A percentile compares a stretch with the other conserved stretches of the same genome.
Conservation (phyloP, 176 grass and related monocot species). For the Carex parvula region DNA sequence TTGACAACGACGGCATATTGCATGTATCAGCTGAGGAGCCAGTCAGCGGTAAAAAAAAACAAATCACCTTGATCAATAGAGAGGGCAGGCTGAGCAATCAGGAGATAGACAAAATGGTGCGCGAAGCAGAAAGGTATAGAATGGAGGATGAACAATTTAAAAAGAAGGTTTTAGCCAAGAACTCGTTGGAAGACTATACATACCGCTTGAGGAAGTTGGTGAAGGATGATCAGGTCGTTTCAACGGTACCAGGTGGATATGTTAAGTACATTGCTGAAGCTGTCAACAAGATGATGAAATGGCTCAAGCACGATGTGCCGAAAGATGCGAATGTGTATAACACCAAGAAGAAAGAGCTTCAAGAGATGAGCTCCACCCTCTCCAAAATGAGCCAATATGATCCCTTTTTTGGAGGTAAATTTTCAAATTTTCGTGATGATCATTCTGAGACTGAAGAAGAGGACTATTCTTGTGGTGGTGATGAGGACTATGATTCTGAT, state of each 20-base stretch:
- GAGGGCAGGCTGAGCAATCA: constrained; percentile 69
- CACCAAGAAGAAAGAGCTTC: constrained; percentile 74
- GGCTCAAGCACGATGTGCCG: constrained; percentile 64
- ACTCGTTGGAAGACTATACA: constrained; percentile 65
- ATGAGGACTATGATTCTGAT: too few species aligned
- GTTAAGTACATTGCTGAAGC: constrained; percentile 74
- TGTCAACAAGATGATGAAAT: constrained; percentile 47
- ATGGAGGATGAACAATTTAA: constrained; percentile 71
- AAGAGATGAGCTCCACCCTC: constrained; percentile 68
- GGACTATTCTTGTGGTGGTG: neutral
- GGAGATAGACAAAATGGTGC: constrained; percentile 81
- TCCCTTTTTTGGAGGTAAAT: constrained; percentile 43
- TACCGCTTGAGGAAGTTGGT: constrained; percentile 84
- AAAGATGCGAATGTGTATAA: constrained; percentile 53
- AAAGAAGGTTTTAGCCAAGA: constrained; percentile 82
- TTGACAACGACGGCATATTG: constrained; percentile 24
- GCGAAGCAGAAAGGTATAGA: constrained; percentile 69
- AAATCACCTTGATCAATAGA: constrained; percentile 78
- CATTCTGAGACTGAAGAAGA: neutral
- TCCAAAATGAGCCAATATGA: constrained; percentile 1
- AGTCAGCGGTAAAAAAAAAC: constrained; percentile 20
- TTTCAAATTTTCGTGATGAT: constrained; percentile 46
- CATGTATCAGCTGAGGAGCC: constrained; percentile 32
- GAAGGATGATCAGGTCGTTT: constrained; percentile 61
- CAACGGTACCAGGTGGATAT: constrained; percentile 42